These are phyloP conservation scores for Hysterium pulicare DNA, from an alignment of 2,329 filamentous ascomycete genomes.

Conservation along the genomic window DNA sequence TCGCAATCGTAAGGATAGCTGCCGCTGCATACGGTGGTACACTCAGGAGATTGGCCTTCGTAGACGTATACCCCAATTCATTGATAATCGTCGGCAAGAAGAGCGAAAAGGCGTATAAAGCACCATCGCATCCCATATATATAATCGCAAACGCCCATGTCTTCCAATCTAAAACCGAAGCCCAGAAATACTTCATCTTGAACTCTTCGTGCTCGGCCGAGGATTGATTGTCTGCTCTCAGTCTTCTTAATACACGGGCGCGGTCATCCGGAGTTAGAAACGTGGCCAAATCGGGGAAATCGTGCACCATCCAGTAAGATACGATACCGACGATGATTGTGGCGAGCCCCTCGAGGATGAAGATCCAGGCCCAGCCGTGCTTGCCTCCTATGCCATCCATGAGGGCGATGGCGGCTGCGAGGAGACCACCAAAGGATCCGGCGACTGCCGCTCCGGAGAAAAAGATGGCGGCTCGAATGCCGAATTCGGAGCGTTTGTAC, in stretches of 20 bases:
- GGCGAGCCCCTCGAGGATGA: conserved; percentile 64
- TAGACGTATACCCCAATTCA: conserved; percentile 55
- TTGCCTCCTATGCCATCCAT: conserved; percentile 61
- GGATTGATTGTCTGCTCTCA: conserved; percentile 66
- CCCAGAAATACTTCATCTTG: conserved; percentile 68
- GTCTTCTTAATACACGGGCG: conserved; percentile 65
- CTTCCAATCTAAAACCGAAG: conserved; percentile 77
- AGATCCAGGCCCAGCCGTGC: conserved; percentile 45
- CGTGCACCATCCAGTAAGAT: conserved; percentile 76
- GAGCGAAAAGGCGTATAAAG: conserved; percentile 71
- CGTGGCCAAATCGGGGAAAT: conserved; percentile 69
- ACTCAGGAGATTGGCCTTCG: conserved; percentile 66
- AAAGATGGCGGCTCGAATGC: conserved; percentile 75
- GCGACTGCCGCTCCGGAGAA: conserved; percentile 79
- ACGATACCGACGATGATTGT: conserved; percentile 66
- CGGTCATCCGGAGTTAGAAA: conserved; percentile 72
- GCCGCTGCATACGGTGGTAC: conserved; percentile 75
- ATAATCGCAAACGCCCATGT: conserved; percentile 72
- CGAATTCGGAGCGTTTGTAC: conserved; percentile 78
- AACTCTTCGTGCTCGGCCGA: conserved; percentile 68
- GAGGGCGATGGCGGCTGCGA: conserved; percentile 67
- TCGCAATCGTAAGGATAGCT: conserved; percentile 62
- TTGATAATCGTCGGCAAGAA: conserved; percentile 79
- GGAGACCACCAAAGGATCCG: conserved; percentile 72
- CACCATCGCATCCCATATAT: conserved; percentile 71